These are phyloP conservation scores for Xerocomellus chrysenteron DNA, from an alignment of 768 basidiomycete species.

Conservation along the genomic window DNA sequence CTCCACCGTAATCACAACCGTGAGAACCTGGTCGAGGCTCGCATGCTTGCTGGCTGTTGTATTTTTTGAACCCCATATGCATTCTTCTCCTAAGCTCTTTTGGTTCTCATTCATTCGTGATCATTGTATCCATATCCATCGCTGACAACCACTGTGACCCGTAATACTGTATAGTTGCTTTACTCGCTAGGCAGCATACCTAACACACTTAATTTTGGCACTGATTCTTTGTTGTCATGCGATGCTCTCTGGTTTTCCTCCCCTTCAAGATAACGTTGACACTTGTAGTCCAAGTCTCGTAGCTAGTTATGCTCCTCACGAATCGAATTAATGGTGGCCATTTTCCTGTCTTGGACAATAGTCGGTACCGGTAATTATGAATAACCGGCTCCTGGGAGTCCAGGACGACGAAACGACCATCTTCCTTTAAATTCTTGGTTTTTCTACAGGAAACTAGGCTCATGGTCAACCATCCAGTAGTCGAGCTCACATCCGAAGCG, in stretches of 20 bases:
- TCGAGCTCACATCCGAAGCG: slow-evolving; percentile 75
- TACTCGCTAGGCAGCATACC: slow-evolving; percentile 27
- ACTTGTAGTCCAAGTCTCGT: slow-evolving; percentile 7
- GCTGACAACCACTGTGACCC: slow-evolving; percentile 16
- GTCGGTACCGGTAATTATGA: slow-evolving; percentile 1
- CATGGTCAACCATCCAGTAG: slow-evolving; percentile 70
- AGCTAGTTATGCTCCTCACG: background rate
- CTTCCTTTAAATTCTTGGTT: background rate
- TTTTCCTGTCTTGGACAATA: background rate
- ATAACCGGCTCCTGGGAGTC: slow-evolving; percentile 11
- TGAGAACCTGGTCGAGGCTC: slow-evolving; percentile 7
- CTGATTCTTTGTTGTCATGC: slow-evolving; percentile 3
- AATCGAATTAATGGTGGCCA: slow-evolving; percentile 8
- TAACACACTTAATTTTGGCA: slow-evolving; percentile 27
- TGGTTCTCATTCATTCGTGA: slow-evolving; percentile 6
- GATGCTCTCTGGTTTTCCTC: background rate
- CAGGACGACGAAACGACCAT: too few relatives aligned
- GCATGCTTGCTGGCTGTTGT: slow-evolving; percentile 3
- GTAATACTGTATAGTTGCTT: slow-evolving; percentile 28
- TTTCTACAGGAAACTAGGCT: background rate
- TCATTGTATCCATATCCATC: slow-evolving; percentile 34
- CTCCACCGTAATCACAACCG: slow-evolving; percentile 23
- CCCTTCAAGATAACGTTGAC: background rate
- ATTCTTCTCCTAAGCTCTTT: background rate
- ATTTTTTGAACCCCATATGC: slow-evolving; percentile 18